Conservation (phyloP, 2,329 filamentous ascomycete species). For the Cucurbitaria berberidis region DNA sequence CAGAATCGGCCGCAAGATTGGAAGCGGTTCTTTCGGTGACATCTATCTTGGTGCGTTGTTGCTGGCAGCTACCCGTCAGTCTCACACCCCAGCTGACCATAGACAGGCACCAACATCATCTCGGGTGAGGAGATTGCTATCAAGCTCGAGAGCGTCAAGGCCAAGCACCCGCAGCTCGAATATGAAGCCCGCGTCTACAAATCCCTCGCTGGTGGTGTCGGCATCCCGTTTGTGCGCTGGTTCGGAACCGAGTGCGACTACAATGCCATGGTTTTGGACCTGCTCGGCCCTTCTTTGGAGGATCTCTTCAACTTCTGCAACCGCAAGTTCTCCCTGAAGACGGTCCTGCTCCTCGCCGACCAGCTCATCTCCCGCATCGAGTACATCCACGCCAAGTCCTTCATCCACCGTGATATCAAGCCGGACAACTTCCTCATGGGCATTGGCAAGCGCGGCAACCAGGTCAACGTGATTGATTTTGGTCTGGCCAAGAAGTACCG, state of each 20-base stretch:
- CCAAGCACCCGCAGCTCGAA: constrained; percentile 98
- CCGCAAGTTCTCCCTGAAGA: constrained; percentile 99
- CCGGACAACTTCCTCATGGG: constrained; percentile 99
- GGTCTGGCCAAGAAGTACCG: constrained; percentile 99
- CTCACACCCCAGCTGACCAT: constrained; percentile 24
- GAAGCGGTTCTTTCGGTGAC: constrained; percentile 95
- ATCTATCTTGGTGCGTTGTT: constrained; percentile 87
- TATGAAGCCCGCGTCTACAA: constrained; percentile 96
- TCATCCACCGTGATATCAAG: constrained; percentile 99
- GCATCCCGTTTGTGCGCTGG: constrained; percentile 98
- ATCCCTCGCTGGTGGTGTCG: constrained; percentile 90
- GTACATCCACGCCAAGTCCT: constrained; percentile 99
- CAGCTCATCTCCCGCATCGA: constrained; percentile 99
- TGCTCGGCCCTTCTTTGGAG: constrained; percentile 93
- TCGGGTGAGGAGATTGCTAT: constrained; percentile 99
- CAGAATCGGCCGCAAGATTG: constrained; percentile 99
- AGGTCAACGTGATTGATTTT: constrained; percentile 99
- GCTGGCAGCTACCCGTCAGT: constrained; percentile 1
- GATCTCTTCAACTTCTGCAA: constrained; percentile 99
- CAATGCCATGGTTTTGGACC: constrained; percentile 99
- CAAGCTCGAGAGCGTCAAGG: constrained; percentile 99
- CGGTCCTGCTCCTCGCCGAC: constrained; percentile 92
- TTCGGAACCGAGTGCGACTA: constrained; percentile 99
- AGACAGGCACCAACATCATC: constrained; percentile 93
- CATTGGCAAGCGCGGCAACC: constrained; percentile 98